Base-by-base conservation (phyloP, 192 early-diverging fungal species). In the Coemansia sp. region DNA sequence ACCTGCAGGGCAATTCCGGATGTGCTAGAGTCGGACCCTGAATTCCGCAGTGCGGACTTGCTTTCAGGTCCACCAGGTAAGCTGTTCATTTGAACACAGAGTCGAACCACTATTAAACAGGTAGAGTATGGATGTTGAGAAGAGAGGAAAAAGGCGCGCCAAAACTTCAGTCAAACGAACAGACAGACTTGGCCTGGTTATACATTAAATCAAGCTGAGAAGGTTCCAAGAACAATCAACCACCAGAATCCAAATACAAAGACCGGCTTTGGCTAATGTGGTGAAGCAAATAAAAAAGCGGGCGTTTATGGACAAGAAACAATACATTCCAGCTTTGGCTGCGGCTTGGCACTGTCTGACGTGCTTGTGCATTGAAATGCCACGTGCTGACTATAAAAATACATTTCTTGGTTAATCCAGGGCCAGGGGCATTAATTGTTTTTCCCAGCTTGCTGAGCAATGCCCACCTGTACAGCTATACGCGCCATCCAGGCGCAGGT, bases 191-290 rank as follows among this genome's bases (percentile, higher is more conserved):
- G n/a, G 52, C 28, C 25, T 28, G 25, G 28, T 8, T 8, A n/a
- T 18, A 17, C 47, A 48, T 18, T 48, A 18, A 48, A 48, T 48
- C 47, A 48, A 48, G 47, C 15, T n/a, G 47, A 20, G 47, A 48
- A 48, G 15, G 47, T 48, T 48, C 47, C 47, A 48, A n/a, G 40
- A 48, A 48, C 47, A 48, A 48, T 14, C 40, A 44, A 44, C 14
- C 14, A 44, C 15, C 40, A 44, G 14, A 44, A 12, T 10, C 31
- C 40, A 44, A 12, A 44, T 14, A 44, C 40, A 44, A 44, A n/a
- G 15, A 44, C 40, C 15, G 40, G 40, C 40, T 34, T 34, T 44
- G 18, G 47, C 47, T 8, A 48, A 48, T 17, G 47, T 18, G 12
- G 47, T 18, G 18, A 21, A 9, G 18, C 47, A 17, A 48, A 18